Conservation (phyloP, 495 filamentous ascomycete species). For the Delitschia confertaspora region DNA sequence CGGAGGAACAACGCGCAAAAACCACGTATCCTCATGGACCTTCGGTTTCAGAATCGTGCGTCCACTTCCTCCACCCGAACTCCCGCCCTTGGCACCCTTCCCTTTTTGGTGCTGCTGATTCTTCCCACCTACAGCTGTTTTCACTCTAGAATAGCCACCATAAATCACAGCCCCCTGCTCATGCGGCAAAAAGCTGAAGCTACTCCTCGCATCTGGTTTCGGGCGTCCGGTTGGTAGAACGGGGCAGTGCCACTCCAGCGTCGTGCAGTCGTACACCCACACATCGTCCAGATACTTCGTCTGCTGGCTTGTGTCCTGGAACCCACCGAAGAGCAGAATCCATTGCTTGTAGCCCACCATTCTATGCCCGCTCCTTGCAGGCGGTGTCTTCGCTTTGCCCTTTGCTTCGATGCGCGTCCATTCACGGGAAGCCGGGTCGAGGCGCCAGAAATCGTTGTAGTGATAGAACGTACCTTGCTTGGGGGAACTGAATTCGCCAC, state of each 20-base stretch:
- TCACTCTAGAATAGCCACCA: conserved; percentile 88
- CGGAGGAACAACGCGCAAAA: conserved; percentile 71
- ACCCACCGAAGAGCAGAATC: conserved; percentile 70
- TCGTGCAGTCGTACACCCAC: conserved; percentile 61
- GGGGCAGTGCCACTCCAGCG: conserved; percentile 69
- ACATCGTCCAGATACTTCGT: conserved; percentile 78
- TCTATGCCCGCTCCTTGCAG: conserved; percentile 83
- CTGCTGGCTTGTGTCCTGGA: conserved; percentile 89
- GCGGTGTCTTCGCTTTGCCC: conserved; percentile 61
- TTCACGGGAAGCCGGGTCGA: conserved; percentile 71
- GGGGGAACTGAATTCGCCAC: conserved; percentile 70
- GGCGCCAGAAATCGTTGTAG: conserved; percentile 96
- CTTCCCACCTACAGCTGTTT: conserved; percentile 47
- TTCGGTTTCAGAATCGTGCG: conserved; percentile 70
- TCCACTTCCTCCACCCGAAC: conserved; percentile 46
- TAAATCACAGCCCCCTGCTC: conserved; percentile 81
- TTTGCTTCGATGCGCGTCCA: conserved; percentile 86
- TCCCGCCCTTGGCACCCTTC: conserved; percentile 34
- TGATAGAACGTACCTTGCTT: conserved; percentile 99
- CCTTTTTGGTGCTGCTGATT: conserved; percentile 35
- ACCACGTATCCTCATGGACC: conserved; percentile 91
- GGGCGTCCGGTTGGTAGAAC: conserved; percentile 60
- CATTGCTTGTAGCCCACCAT: conserved; percentile 92
- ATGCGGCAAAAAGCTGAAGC: conserved; percentile 83
- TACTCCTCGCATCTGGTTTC: conserved; percentile 82